Evolutionary conservation across 495 filamentous ascomycete species (phyloP), one percentile per base, ranked within the genome.

Genomic region (Xylaria sp.): DNA sequence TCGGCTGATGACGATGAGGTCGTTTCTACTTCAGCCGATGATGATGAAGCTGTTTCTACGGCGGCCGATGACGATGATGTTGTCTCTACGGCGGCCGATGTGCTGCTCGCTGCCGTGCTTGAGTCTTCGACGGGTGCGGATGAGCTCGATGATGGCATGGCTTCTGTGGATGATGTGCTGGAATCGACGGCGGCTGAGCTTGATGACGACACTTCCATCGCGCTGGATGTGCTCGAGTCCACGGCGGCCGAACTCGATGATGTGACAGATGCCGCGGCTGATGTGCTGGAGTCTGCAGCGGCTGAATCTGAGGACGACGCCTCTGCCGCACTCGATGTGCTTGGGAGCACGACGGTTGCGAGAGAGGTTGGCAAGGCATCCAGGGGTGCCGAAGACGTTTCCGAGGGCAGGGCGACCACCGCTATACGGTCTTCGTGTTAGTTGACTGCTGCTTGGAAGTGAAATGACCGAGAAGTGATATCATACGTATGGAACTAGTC

Each of bases 281-380:
- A 58, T 31, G 64, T 64, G 63, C 21, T 61, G 11, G 70, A 40
- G 5, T 29, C 59, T 9, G 43, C 31, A 2, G 40, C 66, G 8
- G 71, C 62, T 21, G 74, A 69, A 31, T 70, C 31, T 4, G 73
- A 67, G 2, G 72, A 55, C n/a, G 50, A 59, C 5, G n/a, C 33
- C 5, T 8, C 57, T 37, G 52, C 7, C 44, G 44, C 62, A 44
- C 62, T 65, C 15, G 62, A 65, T 7, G 62, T 50, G 41, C 33
- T 63, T 52, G 71, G 50, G 44, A 43, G 35, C 17, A 69, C 70
- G 24, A 71, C 61, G 8, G 59, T 53, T 40, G 62, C 33, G 21
- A 57, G 40, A 40, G 57, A 50, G n/a, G 69, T 62, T 46, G 68
- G 53, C 46, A 68, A 35, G 31, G 21, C 19, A 15, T 0, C 35